Evolutionary conservation across 2,329 filamentous ascomycete species (phyloP), one percentile per base, ranked within the genome.

Genomic region (Fusarium penzigii): DNA sequence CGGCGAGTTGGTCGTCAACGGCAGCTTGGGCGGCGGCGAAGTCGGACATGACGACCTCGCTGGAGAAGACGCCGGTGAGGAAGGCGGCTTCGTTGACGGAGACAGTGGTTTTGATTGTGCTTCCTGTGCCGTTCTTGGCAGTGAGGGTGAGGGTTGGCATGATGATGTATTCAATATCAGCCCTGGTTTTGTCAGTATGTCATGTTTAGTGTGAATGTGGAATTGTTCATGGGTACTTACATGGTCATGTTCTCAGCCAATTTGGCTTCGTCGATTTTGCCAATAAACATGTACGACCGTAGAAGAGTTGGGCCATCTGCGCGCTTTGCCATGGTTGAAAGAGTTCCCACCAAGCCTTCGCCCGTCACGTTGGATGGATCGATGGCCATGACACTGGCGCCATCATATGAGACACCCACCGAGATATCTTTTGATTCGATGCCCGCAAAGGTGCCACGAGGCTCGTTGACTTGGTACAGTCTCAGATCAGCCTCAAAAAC

Each of bases 401-500:
- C 82, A 44, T 64, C 70, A 62, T 84, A 87, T 46, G 70, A 70
- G 29, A 87, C 70, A 14, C 75, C 74, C 48, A 86, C 83, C 57
- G 78, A 70, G 51, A 87, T 78, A 49, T 82, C 75, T 43, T 78
- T 65, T 1, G 76, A 73, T 2, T 77, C 59, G 36, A 87, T 78
- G 11, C 75, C 77, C 10, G 73, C 68, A 57, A 85, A 87, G 5
- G 66, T 69, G 32, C 75, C 83, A 5, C 73, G 78, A 1, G 88
- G 78, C 1, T 79, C 71, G 6, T 84, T 85, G 43, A 92, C 73
- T 69, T 87, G 85, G 73, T 85, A 94, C 53, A 94, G 75, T 48
- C 89, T 80, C 46, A 94, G 71, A 67, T 94, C 90, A 29, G 89
- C 89, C 70, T 89, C 82, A 68, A 94, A 94, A 14, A 84, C 75